Evolutionary conservation across 2,329 filamentous ascomycete genomes (phyloP).

Genomic region (Claviceps cyperi): DNA sequence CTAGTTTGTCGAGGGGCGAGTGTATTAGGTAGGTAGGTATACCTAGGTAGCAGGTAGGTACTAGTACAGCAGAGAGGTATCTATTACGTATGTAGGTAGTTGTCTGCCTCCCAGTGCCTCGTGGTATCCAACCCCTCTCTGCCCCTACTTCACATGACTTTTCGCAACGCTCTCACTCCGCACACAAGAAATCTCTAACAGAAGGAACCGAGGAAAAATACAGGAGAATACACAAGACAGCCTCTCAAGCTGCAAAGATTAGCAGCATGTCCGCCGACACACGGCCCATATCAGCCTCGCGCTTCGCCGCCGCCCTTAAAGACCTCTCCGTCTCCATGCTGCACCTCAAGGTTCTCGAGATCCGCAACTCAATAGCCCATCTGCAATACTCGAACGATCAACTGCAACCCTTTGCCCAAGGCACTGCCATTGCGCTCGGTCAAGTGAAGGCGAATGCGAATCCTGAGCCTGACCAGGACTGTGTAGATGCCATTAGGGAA

Average conservation of each 20-base stretch:
- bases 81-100: no score
- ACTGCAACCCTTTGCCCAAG: slow-evolving; percentile 52
- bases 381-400: slow-evolving; percentile 61
- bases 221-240: neutral
- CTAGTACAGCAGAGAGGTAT: no score
- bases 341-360: slow-evolving; percentile 60
- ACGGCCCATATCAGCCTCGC: slow-evolving; percentile 43
- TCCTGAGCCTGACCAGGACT: slow-evolving; percentile 45
- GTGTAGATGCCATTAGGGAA: slow-evolving; percentile 58
- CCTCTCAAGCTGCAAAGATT: no score
- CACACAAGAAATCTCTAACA: no score
- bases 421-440: slow-evolving; percentile 20
- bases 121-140: no score
- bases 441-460: slow-evolving; percentile 4
- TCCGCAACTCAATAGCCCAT: slow-evolving; percentile 61
- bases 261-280: slow-evolving; percentile 46
- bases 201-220: neutral
- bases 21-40: no score
- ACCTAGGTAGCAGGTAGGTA: no score
- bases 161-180: no score
- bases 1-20: no score
- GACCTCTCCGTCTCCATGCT: slow-evolving; percentile 52
- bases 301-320: slow-evolving; percentile 53
- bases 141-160: no score
- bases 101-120: no score